A percentile compares a stretch with the other conserved stretches of the same genome.
These are phyloP conservation scores for Tothia fuscella DNA, from an alignment of 2,329 filamentous ascomycete species.

Conservation along the genomic window DNA sequence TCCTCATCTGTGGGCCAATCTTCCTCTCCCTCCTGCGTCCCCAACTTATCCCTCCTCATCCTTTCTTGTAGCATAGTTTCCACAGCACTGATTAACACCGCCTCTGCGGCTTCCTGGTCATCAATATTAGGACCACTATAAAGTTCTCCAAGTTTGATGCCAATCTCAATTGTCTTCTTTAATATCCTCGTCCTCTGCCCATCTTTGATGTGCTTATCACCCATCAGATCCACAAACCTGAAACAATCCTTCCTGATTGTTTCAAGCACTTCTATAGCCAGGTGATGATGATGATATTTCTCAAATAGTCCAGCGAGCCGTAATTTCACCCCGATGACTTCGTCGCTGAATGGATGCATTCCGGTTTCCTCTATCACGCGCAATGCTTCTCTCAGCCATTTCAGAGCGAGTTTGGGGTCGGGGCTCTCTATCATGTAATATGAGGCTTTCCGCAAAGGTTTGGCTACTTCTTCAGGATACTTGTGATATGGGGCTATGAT, in stretches of 20 bases:
- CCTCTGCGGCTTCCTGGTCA: constrained; percentile 61
- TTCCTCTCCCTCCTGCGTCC: constrained; percentile 57
- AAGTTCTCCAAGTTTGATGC: constrained; percentile 73
- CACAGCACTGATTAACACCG: constrained; percentile 66
- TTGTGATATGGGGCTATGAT: constrained; percentile 40
- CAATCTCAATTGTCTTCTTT: constrained; percentile 61
- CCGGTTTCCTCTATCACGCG: constrained; percentile 58
- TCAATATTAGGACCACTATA: constrained; percentile 68
- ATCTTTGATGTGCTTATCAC: constrained; percentile 27
- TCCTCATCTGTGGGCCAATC: constrained; percentile 60
- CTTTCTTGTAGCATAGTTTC: constrained; percentile 68
- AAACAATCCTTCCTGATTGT: constrained; percentile 59
- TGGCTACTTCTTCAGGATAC: constrained; percentile 59
- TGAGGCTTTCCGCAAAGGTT: constrained; percentile 68
- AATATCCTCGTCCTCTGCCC: constrained; percentile 53
- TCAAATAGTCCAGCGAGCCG: constrained; percentile 71
- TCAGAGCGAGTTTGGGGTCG: constrained; percentile 64
- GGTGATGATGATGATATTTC: constrained; percentile 50
- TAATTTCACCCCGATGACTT: constrained; percentile 81
- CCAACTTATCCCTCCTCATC: constrained; percentile 52
- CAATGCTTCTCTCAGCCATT: constrained; percentile 73
- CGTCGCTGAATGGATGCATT: constrained; percentile 82
- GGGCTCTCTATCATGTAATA: constrained; percentile 64
- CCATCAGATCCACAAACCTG: constrained; percentile 33
- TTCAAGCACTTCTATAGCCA: constrained; percentile 67